Evolutionary conservation across 345 rosid genomes (phyloP).

Genomic region (Eucalyptus polybractea): DNA sequence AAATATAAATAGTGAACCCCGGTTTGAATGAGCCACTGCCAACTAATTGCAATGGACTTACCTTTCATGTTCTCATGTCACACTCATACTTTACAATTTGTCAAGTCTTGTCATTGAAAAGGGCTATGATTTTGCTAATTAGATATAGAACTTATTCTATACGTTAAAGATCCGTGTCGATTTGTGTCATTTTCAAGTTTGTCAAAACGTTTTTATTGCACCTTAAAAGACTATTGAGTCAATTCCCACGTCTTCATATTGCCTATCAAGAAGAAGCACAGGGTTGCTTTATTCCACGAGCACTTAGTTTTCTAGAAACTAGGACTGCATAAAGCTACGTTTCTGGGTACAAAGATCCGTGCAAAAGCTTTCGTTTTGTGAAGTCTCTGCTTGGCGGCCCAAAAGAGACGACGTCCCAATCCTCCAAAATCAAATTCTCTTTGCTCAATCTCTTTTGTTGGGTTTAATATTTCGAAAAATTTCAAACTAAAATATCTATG

Average conservation of each 20-base stretch:
- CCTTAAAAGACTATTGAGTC: not conserved
- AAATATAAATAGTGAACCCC: not conserved
- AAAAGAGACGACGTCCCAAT: too few species aligned
- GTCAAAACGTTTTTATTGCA: not conserved
- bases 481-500: too few species aligned
- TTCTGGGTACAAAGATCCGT: not conserved
- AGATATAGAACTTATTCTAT: not conserved
- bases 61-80: not conserved
- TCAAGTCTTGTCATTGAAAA: not conserved
- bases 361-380: not conserved
- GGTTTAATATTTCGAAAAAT: too few species aligned
- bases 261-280: not conserved
- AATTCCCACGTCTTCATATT: not conserved
- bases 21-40: not conserved
- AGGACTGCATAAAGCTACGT: not conserved
- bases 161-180: not conserved
- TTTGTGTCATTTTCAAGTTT: not conserved
- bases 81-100: not conserved
- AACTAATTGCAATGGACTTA: not conserved
- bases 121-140: not conserved
- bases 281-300: not conserved
- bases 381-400: not conserved
- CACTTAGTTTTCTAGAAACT: not conserved
- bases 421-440: too few species aligned
- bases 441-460: too few species aligned